Base-by-base conservation (phyloP, 208 protist genomes). In the Trypanosoma brucei region DNA sequence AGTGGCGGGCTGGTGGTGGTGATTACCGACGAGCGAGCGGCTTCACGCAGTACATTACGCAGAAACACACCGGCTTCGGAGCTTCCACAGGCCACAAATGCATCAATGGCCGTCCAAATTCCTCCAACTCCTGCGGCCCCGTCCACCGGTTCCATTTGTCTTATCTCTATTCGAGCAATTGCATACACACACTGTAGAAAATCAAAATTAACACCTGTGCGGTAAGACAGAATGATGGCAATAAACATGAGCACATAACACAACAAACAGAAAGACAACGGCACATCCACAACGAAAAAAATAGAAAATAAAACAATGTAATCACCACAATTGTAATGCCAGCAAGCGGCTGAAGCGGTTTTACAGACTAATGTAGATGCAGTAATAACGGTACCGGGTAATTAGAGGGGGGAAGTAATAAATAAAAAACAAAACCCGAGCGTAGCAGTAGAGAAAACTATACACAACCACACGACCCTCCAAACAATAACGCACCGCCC, bases 61-160 rank as follows among this genome's bases (percentile, higher is more conserved):
- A 73, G 31, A 55, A 75, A 68, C 33, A 48, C 62, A 40, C 68
- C 63, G 22, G 64, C 62, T n/a, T 65, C 44, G 5, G 42, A 30
- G 46, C 45, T 45, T 51, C 66, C 59, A 6, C 34, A 14, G 39
- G 39, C 53, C 40, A 72, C 30, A 51, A 73, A 79, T 13, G 59
- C 59, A 44, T 54, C 13, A 44, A 65, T 40, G 7, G 67, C 67
- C 38, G 22, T 46, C 67, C 67, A 66, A 13, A 51, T 37, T 54
- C 50, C 30, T 31, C 30, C 6, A 6, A 54, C 6, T 48, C 8
- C 14, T 35, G 50, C 50, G 31, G 7, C 22, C 30, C n/a, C 9
- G n/a, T 54, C 50, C 7, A 14, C 8, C 42, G 42, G 50, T 54
- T 54, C 6, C 50, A 35, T 35, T 0, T 48, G 8, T 14, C 9